Conservation (phyloP, 345 rosid genomes). For the Litchi chinensis region DNA sequence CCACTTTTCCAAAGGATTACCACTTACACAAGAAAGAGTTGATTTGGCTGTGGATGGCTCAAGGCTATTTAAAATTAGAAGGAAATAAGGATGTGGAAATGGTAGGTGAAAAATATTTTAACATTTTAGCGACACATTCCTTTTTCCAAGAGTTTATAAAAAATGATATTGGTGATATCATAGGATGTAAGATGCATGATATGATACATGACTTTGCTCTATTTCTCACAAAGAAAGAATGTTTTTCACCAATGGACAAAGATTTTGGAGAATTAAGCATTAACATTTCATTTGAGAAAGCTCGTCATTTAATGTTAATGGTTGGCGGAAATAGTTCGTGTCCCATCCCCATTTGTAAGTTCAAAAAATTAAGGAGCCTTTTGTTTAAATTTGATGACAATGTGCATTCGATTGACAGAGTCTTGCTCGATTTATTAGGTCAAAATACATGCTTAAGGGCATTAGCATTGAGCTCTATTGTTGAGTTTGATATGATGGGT, state of each 20-base stretch:
- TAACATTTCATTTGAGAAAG: neutral
- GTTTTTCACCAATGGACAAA: neutral
- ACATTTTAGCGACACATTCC: no score
- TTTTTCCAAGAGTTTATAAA: no score
- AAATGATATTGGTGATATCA: no score
- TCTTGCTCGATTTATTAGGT: no score
- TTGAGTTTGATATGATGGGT: neutral
- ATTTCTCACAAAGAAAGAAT: conserved; percentile 1
- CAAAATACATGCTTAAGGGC: no score
- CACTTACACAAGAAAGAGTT: neutral
- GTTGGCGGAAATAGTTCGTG: neutral
- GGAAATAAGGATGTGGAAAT: neutral
- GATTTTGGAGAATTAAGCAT: no score
- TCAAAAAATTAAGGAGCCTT: no score
- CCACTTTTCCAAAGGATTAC: neutral
- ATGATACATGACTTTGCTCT: neutral
- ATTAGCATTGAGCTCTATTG: no score
- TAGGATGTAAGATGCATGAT: neutral
- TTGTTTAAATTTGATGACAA: no score
- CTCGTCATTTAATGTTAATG: conserved; percentile 22
- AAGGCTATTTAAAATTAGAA: neutral
- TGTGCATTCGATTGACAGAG: no score
- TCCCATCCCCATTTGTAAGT: neutral
- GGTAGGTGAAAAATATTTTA: no score
- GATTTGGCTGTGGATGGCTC: neutral